Conservation (phyloP, 2,329 filamentous ascomycete species). For the Fusarium coicis region DNA sequence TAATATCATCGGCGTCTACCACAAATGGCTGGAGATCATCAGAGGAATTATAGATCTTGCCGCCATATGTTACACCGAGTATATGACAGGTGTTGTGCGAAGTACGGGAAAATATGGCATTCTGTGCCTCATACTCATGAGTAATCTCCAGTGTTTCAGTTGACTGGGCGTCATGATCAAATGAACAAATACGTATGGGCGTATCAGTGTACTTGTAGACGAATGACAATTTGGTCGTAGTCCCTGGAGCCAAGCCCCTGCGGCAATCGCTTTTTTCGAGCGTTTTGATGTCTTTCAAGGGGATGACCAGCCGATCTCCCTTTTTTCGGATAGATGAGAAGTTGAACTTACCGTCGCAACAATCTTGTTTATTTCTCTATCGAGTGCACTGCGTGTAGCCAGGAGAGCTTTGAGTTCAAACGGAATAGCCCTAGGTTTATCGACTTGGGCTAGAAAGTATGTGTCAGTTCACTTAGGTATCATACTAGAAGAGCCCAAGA, state of each 20-base stretch:
- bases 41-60: background rate
- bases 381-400: background rate
- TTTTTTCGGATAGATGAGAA: accelerated
- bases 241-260: accelerated
- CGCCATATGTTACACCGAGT: background rate
- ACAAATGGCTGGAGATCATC: background rate
- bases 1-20: too few species aligned
- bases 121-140: background rate
- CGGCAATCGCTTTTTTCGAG: background rate
- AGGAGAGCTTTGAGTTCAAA: background rate
- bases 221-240: background rate
- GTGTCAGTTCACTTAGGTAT: background rate
- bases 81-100: background rate
- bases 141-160: background rate
- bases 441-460: background rate
- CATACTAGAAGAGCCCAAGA: background rate
- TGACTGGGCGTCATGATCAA: background rate
- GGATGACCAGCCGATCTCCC: background rate
- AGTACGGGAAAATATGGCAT: accelerated
- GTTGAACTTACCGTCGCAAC: background rate
- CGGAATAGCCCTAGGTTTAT: background rate
- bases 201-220: background rate
- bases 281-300: background rate
- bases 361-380: background rate
- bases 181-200: background rate